Conservation (phyloP, 164 flowering plant genomes). For the Euptelea pleiosperma region DNA sequence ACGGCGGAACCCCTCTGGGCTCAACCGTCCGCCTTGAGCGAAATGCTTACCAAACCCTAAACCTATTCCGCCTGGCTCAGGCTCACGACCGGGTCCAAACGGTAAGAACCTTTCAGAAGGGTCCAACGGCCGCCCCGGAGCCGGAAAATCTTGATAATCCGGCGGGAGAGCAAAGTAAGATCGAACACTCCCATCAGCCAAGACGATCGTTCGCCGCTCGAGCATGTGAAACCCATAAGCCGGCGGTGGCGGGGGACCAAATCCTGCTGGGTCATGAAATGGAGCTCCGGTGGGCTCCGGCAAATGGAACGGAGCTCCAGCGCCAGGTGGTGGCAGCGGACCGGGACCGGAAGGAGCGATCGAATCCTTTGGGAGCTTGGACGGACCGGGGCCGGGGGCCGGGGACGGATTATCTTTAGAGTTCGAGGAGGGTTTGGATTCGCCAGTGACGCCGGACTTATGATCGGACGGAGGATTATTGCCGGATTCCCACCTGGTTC, state of each 20-base stretch:
- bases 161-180: slow-evolving; percentile 90
- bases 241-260: slow-evolving; percentile 53
- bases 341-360: background rate
- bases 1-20: slow-evolving; percentile 34
- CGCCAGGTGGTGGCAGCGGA: background rate
- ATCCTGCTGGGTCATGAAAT: slow-evolving; percentile 35
- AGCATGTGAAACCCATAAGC: slow-evolving; percentile 89
- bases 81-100: slow-evolving; percentile 18
- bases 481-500: slow-evolving; percentile 52
- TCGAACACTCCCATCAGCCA: slow-evolving; percentile 80
- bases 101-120: slow-evolving; percentile 28
- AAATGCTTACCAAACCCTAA: slow-evolving; percentile 23
- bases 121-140: slow-evolving; percentile 27
- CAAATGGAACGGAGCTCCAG: background rate
- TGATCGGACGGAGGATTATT: background rate
- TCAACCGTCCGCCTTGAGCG: slow-evolving; percentile 23
- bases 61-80: slow-evolving; percentile 10
- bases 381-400: background rate
- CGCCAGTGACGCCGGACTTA: slow-evolving; percentile 12
- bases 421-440: slow-evolving; percentile 18
- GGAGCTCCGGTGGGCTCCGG: background rate
- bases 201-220: slow-evolving; percentile 70
- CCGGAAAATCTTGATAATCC: slow-evolving; percentile 62
- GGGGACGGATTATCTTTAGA: background rate
- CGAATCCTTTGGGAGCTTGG: background rate